A percentile compares a stretch with the other conserved stretches of the same genome.
Evolutionary conservation across 176 grass and related monocot genomes (phyloP).

Genomic region (Ananas comosus): DNA sequence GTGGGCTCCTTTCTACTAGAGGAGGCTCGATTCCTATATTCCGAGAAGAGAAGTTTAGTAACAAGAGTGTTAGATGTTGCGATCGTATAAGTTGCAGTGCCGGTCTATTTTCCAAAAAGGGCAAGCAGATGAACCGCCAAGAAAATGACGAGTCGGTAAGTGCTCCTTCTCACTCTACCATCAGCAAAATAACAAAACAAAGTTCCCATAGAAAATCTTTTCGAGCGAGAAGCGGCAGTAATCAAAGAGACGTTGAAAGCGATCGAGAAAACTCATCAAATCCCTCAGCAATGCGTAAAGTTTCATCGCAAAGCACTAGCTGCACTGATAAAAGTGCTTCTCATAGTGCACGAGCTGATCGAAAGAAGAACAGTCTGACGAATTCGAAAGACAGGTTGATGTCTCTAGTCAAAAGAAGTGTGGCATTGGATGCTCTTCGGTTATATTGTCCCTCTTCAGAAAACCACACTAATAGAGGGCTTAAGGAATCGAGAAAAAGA

Average conservation of each 20-base stretch:
- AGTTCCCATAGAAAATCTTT: too few species aligned
- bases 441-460: constrained; percentile 19
- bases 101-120: constrained; percentile 24
- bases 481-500: constrained; percentile 39
- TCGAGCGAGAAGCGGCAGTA: neutral
- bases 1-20: constrained; percentile 68
- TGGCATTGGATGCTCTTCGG: constrained; percentile 22
- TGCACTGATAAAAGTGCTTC: neutral
- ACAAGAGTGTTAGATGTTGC: constrained; percentile 28
- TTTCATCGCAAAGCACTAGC: neutral
- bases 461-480: constrained; percentile 27
- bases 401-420: constrained; percentile 18
- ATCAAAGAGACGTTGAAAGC: neutral
- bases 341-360: neutral
- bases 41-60: constrained; percentile 48
- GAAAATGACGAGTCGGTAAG: too few species aligned
- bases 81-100: constrained; percentile 40
- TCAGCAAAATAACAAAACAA: too few species aligned
- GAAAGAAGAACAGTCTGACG: constrained; percentile 1
- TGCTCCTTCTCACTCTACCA: too few species aligned
- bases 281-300: neutral
- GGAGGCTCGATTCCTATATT: constrained; percentile 76
- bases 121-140: neutral
- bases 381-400: neutral
- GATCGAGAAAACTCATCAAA: neutral